Base-by-base conservation (phyloP, 768 basidiomycete species). In the Serendipita indica region DNA sequence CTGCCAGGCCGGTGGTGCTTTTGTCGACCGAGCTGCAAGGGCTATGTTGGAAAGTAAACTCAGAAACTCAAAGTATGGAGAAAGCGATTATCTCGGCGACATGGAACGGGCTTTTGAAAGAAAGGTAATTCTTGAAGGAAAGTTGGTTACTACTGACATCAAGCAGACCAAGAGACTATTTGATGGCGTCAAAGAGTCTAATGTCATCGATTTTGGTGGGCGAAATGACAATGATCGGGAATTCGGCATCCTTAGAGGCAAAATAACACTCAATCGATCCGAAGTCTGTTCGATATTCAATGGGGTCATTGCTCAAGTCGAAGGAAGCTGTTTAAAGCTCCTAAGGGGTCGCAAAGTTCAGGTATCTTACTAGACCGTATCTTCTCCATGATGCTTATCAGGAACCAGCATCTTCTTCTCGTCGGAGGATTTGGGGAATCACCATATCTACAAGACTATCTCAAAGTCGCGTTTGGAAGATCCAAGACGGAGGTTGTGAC, bases 351-450 rank as follows among this genome's bases (percentile, higher is more conserved):
- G 30, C 16, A 32, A 32, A 27, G 22, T 54, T n/a, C 20, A 27
- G 49, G 49, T 54, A 32, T 27, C 5, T 43, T n/a, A n/a, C n/a
- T n/a, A n/a, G n/a, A n/a, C 7, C 41, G 16, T 54, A 54, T 54
- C 32, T 12, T 18, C 22, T 20, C 7, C 30, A 10, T 27, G 4
- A 10, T 7, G 22, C 16, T 10, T 54, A 18, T 20, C 49, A 4
- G 20, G 7, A 27, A 22, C 10, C 30, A 54, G 49, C 30, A 54
- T 27, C 22, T 54, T 7, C 49, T 54, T 27, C 41, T 59, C n/a
- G 58, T 59, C 3, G 58, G 58, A 5, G 58, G 58, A n/a, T 59
- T 59, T 46, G 58, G 39, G 6, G 58, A 59, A 46, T 59, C 58
- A 25, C 58, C 3, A 12, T 59, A 41, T 32, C 28, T 59, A 2